Evolutionary conservation across 495 filamentous ascomycete species (phyloP).

Genomic region (Talaromyces nanjingensis): DNA sequence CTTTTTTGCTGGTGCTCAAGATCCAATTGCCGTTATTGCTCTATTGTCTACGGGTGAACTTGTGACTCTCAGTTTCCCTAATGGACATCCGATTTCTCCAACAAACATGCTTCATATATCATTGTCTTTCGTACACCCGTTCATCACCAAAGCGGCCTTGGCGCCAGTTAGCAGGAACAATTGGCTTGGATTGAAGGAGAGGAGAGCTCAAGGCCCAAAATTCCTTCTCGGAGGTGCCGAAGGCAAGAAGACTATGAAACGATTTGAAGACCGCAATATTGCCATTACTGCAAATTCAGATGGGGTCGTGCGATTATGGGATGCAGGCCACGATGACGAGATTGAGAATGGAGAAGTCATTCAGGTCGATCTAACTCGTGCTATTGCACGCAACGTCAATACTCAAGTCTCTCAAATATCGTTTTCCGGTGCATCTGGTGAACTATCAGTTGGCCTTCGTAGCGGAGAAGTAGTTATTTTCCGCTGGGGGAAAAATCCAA

Average conservation of each 20-base stretch:
- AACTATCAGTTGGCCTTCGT: slow-evolving; percentile 74
- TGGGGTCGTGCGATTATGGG: slow-evolving; percentile 82
- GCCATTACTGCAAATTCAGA: slow-evolving; percentile 80
- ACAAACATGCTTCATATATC: slow-evolving; percentile 86
- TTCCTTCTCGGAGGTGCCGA: slow-evolving; percentile 73
- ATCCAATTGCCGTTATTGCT: slow-evolving; percentile 77
- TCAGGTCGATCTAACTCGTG: slow-evolving; percentile 78
- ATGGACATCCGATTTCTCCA: slow-evolving; percentile 79
- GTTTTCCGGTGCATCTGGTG: slow-evolving; percentile 68
- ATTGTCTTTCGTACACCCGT: slow-evolving; percentile 80
- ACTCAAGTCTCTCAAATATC: slow-evolving; percentile 69
- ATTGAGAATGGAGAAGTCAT: slow-evolving; percentile 78
- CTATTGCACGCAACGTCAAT: slow-evolving; percentile 72
- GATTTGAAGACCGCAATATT: slow-evolving; percentile 74
- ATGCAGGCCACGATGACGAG: slow-evolving; percentile 82
- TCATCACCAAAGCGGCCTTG: slow-evolving; percentile 61
- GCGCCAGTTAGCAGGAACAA: slow-evolving; percentile 63
- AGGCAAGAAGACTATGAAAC: slow-evolving; percentile 55
- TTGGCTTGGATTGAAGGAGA: slow-evolving; percentile 88
- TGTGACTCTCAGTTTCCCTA: slow-evolving; percentile 82
- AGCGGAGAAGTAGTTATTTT: slow-evolving; percentile 83
- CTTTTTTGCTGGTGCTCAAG: slow-evolving; percentile 79
- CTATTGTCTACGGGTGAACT: slow-evolving; percentile 81
- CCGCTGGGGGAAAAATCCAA: slow-evolving; percentile 74
- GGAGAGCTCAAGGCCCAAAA: slow-evolving; percentile 61